phyloP scores from a whole-genome alignment of 164 flowering plant genomes.

The Litsea cubeba region DNA sequence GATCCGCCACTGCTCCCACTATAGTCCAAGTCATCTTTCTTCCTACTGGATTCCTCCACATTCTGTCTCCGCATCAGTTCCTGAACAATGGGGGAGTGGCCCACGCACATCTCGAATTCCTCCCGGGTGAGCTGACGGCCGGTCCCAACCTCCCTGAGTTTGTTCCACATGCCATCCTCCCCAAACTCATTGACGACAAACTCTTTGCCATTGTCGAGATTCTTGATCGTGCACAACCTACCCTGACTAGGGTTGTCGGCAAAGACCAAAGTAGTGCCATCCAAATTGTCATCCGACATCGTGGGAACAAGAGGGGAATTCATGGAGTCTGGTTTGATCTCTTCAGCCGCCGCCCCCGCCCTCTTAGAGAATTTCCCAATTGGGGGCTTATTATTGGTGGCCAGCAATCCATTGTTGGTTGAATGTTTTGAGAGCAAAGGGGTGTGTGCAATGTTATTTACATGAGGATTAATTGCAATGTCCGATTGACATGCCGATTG shows the following conservation, averaged over 20 bases:
- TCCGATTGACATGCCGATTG: conserved; percentile 16
- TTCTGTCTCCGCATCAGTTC: conserved; percentile 93
- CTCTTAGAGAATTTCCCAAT: conserved; percentile 32
- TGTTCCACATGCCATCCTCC: conserved; percentile 85
- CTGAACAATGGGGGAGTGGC: conserved; percentile 94
- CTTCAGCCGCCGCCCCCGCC: conserved; percentile 15
- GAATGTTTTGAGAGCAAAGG: conserved; percentile 16
- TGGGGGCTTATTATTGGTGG: conserved; percentile 48
- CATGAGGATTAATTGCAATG: background rate
- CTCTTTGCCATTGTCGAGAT: conserved; percentile 92
- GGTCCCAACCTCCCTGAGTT: conserved; percentile 81
- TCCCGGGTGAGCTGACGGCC: conserved; percentile 90
- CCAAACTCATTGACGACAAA: conserved; percentile 87
- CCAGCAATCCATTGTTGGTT: conserved; percentile 24
- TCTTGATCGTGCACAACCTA: conserved; percentile 59
- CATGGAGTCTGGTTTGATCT: conserved; percentile 16
- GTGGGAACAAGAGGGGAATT: conserved; percentile 5
- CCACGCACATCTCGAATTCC: conserved; percentile 89
- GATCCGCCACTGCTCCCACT: conserved; percentile 29
- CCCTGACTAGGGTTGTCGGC: background rate
- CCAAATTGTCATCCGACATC: background rate
- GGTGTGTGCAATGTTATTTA: background rate
- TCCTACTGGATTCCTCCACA: conserved; percentile 59
- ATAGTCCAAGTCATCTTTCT: conserved; percentile 30
- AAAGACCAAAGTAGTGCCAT: background rate